These are phyloP conservation scores for Phytophthora hibernalis DNA, from an alignment of 352 stramenopile species.

Conservation along the genomic window DNA sequence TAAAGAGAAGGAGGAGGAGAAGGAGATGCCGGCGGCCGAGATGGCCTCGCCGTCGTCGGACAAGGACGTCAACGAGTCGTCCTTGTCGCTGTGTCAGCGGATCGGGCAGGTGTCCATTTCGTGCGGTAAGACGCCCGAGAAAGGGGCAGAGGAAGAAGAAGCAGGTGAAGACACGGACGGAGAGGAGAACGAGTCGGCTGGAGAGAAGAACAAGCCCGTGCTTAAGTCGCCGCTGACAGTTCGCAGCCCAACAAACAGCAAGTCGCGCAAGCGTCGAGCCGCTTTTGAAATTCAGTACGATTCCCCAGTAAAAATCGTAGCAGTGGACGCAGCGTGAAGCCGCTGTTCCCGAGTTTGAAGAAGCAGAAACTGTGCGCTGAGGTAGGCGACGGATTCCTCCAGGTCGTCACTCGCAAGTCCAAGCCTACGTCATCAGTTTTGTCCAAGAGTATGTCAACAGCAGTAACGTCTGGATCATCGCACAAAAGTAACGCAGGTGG, in stretches of 20 bases:
- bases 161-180: slow-evolving; percentile 24
- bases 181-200: slow-evolving; percentile 27
- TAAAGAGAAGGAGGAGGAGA: slow-evolving; percentile 13
- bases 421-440: slow-evolving; percentile 29
- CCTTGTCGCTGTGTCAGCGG: slow-evolving; percentile 73
- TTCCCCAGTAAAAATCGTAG: slow-evolving; percentile 18
- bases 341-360: slow-evolving; percentile 55
- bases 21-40: slow-evolving; percentile 19
- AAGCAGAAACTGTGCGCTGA: slow-evolving; percentile 62
- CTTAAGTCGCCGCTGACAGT: slow-evolving; percentile 31
- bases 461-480: slow-evolving; percentile 19
- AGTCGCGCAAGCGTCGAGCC: slow-evolving; percentile 44
- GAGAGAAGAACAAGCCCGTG: slow-evolving; percentile 17
- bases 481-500: slow-evolving; percentile 23
- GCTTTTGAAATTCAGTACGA: slow-evolving; percentile 29
- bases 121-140: slow-evolving; percentile 26
- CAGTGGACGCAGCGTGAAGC: slow-evolving; percentile 32
- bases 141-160: slow-evolving; percentile 7
- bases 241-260: slow-evolving; percentile 30
- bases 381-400: slow-evolving; percentile 45
- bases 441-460: slow-evolving; percentile 19
- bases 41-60: slow-evolving; percentile 28
- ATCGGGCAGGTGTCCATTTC: slow-evolving; percentile 87
- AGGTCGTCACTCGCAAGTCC: slow-evolving; percentile 51
- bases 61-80: slow-evolving; percentile 49